Conservation (phyloP, 306 rosid genomes). For the Clitoria ternatea region DNA sequence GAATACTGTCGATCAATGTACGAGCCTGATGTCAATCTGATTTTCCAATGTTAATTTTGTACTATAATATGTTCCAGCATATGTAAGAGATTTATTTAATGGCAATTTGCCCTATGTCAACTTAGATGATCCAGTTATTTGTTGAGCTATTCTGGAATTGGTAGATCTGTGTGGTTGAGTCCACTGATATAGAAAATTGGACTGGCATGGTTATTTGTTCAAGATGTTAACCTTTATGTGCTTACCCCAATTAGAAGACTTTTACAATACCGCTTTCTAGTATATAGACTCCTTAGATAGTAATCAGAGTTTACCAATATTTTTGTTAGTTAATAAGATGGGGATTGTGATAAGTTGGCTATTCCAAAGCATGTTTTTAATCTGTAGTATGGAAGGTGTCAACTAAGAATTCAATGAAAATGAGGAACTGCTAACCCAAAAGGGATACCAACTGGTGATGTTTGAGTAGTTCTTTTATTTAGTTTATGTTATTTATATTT, state of each 20-base stretch:
- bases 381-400: background rate
- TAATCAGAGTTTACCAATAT: background rate
- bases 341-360: background rate
- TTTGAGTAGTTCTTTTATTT: background rate
- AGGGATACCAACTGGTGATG: background rate
- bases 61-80: background rate
- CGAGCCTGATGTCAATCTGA: background rate
- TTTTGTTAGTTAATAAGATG: background rate
- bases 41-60: background rate
- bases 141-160: background rate
- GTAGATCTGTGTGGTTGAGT: background rate
- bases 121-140: background rate
- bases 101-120: background rate
- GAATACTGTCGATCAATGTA: background rate
- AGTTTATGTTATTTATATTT: background rate
- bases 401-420: background rate
- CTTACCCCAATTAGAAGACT: background rate
- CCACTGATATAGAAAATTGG: background rate
- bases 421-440: background rate
- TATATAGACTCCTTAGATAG: background rate
- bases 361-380: background rate
- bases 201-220: background rate
- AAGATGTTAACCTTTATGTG: background rate
- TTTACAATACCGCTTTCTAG: background rate
- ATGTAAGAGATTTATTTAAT: background rate